These are phyloP conservation scores for Aspergillus nomiae DNA, from an alignment of 2,329 filamentous ascomycete species.

Conservation along the genomic window DNA sequence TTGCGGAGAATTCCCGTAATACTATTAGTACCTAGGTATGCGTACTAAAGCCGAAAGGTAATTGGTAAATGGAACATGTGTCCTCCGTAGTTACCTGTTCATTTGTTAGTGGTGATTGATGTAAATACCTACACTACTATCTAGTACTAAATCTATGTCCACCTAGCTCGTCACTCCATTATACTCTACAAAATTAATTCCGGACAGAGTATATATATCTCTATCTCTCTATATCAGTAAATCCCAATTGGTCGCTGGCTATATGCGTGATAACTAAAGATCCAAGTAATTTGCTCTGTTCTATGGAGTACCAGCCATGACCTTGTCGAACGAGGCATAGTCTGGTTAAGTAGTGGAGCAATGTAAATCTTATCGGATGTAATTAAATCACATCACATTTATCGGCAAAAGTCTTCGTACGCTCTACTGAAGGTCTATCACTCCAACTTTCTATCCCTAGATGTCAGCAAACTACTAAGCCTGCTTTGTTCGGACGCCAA, in stretches of 20 bases:
- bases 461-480: background rate
- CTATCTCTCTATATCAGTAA: background rate
- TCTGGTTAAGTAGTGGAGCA: background rate
- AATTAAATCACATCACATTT: background rate
- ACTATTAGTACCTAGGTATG: background rate
- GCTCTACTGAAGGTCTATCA: background rate
- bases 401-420: background rate
- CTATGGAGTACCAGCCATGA: background rate
- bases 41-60: no score
- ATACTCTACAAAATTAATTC: no score
- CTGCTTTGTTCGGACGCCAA: background rate
- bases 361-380: background rate
- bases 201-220: no score
- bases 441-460: background rate
- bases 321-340: background rate
- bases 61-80: no score
- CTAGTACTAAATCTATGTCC: no score
- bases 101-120: background rate
- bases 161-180: no score
- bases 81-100: no score
- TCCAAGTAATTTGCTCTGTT: background rate
- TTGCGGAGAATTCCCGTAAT: background rate
- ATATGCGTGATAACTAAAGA: background rate
- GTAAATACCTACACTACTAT: no score
- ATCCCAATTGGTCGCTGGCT: background rate